Evolutionary conservation across 2,329 filamentous ascomycete genomes (phyloP), one percentile per base, ranked within the genome.

Genomic region (Parastagonospora nodorum): DNA sequence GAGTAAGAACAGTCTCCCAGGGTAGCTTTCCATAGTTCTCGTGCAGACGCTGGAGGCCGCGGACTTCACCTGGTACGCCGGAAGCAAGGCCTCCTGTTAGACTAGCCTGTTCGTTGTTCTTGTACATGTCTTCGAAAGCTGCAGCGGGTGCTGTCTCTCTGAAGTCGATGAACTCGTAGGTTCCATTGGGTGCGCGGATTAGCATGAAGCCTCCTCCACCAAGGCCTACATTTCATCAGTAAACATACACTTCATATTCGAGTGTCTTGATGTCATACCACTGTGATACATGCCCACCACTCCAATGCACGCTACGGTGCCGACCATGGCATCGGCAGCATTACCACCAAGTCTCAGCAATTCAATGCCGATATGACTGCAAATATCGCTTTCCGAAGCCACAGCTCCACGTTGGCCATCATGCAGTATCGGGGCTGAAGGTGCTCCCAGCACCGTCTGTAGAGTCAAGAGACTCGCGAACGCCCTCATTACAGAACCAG

Each of bases 121-220:
- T 80, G 72, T 88, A 97, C 93, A 97, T 97, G 64, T 95, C 84
- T 72, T 92, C 80, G 58, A 82, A 86, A 0, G 92, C 89, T 0
- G 90, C 89, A 0, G 87, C 88, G 0, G 93, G 93, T 0, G 93
- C 93, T 0, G 88, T 85, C 72, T 97, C 93, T 40, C 93, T 82
- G 68, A 96, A 97, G 74, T 97, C 93, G 60, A 97, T 86, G 51
- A 87, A 87, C 67, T 96, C 91, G 68, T 92, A 95, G 14, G 79
- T 78, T n/a, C 91, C 91, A 51, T 90, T 79, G 12, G 84, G 76
- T 30, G 84, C 81, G 41, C 90, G 86, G 5, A 96, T 84, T 5
- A 96, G 80, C 82, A 92, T 89, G 75, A 97, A 97, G 2, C 93
- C 93, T 35, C 93, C 93, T 6, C 93, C 93, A 15, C 90, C 92